Percentiles rank a stretch among this genome's conserved stretches.
Conservation (phyloP, 2,329 filamentous ascomycete genomes). For the Orbilia brochopaga region DNA sequence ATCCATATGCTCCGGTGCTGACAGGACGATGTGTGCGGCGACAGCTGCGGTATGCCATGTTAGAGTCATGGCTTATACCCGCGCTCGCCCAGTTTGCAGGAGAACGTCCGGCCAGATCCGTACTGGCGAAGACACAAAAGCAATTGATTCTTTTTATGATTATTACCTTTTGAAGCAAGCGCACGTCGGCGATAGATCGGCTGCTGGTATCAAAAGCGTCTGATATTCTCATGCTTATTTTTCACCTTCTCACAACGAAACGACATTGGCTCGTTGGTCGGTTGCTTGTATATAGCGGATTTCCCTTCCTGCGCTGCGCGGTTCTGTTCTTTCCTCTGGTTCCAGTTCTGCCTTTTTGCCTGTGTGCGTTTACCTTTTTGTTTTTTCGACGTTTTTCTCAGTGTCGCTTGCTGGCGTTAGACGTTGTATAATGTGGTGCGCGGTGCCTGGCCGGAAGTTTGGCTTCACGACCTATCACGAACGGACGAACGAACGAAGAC, state of each 20-base stretch:
- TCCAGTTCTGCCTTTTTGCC: background rate
- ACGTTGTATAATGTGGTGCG: background rate
- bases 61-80: constrained; percentile 49
- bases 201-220: background rate
- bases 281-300: constrained; percentile 3
- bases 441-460: too few species aligned
- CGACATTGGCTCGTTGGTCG: background rate
- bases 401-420: background rate
- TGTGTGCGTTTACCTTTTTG: background rate
- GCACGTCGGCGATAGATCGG: too few species aligned
- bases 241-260: background rate
- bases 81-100: constrained; percentile 37
- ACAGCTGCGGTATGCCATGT: constrained; percentile 44
- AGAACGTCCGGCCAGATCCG: constrained; percentile 43
- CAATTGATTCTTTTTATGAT: background rate
- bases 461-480: too few species aligned
- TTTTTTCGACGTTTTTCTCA: background rate
- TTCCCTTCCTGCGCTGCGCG: background rate
- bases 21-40: background rate
- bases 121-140: constrained; percentile 16
- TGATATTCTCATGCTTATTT: background rate
- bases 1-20: constrained; percentile 1
- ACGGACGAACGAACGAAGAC: too few species aligned
- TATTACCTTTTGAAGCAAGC: background rate
- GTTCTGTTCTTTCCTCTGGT: too few species aligned